Conservation (phyloP, 257 asterid genomes). For the Solanum corneliomulleri region DNA sequence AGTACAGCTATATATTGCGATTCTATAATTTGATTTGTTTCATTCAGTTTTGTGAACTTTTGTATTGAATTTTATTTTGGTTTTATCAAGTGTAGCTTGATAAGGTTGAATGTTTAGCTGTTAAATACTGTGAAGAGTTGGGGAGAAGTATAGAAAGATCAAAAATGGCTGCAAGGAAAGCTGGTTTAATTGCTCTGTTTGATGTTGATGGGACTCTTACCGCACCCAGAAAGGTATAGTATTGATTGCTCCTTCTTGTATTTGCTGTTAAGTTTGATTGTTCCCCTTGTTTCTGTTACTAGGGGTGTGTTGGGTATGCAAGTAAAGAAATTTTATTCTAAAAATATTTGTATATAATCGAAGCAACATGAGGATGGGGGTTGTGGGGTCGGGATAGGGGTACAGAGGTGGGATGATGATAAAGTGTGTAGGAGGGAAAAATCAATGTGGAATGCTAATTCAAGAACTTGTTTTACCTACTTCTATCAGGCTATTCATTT, state of each 20-base stretch:
- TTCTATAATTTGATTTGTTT: background rate
- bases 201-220: conserved; percentile 98
- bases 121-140: background rate
- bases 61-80: background rate
- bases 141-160: background rate
- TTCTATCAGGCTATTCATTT: too few relatives aligned
- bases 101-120: background rate
- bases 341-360: too few relatives aligned
- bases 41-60: background rate
- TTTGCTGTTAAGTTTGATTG: background rate
- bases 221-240: conserved; percentile 73
- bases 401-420: background rate
- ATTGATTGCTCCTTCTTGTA: too few relatives aligned
- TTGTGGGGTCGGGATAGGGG: background rate
- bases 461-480: background rate
- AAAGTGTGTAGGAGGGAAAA: background rate
- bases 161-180: conserved; percentile 43
- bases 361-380: background rate
- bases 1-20: background rate
- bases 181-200: conserved; percentile 80
- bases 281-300: background rate
- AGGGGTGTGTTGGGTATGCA: background rate
- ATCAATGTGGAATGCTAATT: background rate
- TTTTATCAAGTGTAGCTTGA: background rate
- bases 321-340: background rate